These are phyloP conservation scores for Entrophospora sp. DNA, from an alignment of 192 early-diverging fungal genomes.

Conservation along the genomic window DNA sequence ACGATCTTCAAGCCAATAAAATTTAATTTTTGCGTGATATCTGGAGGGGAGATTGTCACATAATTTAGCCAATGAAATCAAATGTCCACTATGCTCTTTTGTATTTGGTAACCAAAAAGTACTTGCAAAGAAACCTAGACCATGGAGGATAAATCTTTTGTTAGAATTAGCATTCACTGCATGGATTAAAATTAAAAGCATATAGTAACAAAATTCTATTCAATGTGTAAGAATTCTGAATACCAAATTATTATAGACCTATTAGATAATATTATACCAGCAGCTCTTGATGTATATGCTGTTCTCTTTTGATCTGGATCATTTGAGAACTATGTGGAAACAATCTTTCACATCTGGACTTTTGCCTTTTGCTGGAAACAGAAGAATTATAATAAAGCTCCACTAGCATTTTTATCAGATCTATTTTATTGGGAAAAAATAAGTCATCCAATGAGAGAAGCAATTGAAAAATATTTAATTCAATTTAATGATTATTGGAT, in stretches of 20 bases:
- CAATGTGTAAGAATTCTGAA: neutral
- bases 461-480: neutral
- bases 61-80: no score
- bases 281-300: neutral
- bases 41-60: no score
- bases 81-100: no score
- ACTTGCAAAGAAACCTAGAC: neutral
- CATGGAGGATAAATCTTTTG: neutral
- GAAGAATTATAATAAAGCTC: conserved; percentile 13
- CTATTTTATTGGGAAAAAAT: neutral
- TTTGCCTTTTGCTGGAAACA: neutral
- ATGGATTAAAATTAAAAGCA: neutral
- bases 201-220: neutral
- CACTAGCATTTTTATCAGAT: neutral
- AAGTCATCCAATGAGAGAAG: neutral
- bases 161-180: neutral
- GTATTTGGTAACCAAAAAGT: neutral
- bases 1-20: no score
- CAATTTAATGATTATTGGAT: neutral
- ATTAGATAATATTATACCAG: neutral
- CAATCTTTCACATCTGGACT: neutral
- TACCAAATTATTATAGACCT: neutral
- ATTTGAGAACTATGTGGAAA: neutral
- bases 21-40: no score
- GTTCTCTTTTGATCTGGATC: neutral